Conservation (phyloP, 805 yeast genomes). For the Kodamaea laetipori region DNA sequence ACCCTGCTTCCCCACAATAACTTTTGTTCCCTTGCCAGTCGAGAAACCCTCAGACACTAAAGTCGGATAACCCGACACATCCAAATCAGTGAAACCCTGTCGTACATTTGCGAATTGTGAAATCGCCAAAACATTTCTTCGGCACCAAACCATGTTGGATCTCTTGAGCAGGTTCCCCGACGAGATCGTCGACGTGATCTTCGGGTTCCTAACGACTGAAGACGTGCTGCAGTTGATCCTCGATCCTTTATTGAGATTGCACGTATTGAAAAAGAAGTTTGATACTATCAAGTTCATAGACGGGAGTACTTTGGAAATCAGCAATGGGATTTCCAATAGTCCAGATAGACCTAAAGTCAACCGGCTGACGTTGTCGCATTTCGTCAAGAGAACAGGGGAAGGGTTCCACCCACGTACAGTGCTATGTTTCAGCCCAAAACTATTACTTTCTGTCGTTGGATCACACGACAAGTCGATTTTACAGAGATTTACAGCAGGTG, state of each 20-base stretch:
- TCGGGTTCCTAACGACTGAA: not conserved
- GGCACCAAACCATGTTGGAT: not conserved
- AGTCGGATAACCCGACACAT: too few relatives aligned
- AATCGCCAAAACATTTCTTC: not conserved
- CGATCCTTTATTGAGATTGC: not conserved
- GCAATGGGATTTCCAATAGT: not conserved
- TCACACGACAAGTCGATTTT: not conserved
- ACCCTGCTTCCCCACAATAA: too few relatives aligned
- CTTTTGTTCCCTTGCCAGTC: too few relatives aligned
- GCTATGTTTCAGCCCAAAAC: not conserved
- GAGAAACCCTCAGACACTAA: too few relatives aligned
- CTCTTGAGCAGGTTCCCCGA: conserved; percentile 3
- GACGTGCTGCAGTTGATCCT: not conserved
- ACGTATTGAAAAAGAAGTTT: conserved; percentile 3
- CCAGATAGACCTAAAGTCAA: not conserved
- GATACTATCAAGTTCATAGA: not conserved
- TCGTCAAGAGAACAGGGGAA: not conserved
- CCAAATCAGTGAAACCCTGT: too few relatives aligned
- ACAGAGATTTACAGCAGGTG: not conserved
- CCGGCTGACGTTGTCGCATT: not conserved
- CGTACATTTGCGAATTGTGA: not conserved
- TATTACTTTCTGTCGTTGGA: not conserved
- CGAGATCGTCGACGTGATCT: not conserved
- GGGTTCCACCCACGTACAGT: not conserved
- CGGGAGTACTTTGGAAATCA: not conserved